These are phyloP conservation scores for Microsporum canis DNA, from an alignment of 2,329 filamentous ascomycete genomes.

Conservation along the genomic window DNA sequence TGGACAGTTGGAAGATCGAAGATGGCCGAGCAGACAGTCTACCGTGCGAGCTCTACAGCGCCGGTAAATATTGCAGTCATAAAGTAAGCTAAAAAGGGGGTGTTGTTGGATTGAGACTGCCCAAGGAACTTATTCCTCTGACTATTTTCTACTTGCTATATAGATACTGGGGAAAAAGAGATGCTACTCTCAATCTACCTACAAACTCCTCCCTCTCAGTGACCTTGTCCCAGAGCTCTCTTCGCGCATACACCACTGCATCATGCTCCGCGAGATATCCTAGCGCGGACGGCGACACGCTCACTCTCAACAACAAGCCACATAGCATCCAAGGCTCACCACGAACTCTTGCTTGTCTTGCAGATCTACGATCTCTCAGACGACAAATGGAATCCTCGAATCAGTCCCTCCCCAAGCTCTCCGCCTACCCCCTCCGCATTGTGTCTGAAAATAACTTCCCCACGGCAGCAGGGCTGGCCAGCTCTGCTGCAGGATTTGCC, in stretches of 20 bases:
- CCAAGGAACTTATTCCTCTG: background rate
- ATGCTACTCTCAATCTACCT: conserved; percentile 84
- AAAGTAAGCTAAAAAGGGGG: conserved; percentile 50
- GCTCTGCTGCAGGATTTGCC: conserved; percentile 54
- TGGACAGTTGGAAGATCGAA: background rate
- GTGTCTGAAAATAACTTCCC: conserved; percentile 99
- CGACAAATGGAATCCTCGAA: conserved; percentile 61
- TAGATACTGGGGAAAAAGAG: conserved; percentile 93
- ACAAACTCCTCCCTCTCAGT: conserved; percentile 97
- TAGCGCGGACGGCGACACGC: conserved; percentile 47
- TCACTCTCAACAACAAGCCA: conserved; percentile 70
- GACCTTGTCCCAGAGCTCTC: conserved; percentile 84
- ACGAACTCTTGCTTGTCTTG: conserved; percentile 88
- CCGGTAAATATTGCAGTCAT: conserved; percentile 98
- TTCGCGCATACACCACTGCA: conserved; percentile 91
- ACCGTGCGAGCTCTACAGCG: conserved; percentile 89
- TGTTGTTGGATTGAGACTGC: background rate
- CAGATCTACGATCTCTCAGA: conserved; percentile 68
- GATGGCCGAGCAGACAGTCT: conserved; percentile 42
- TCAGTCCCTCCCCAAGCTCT: conserved; percentile 68
- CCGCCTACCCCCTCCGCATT: conserved; percentile 64
- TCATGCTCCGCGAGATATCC: conserved; percentile 68
- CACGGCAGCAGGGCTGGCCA: conserved; percentile 77
- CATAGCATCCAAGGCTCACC: conserved; percentile 74
- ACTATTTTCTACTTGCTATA: background rate